phyloP scores from a whole-genome alignment of 1,284 basidiomycete species.

The Boletus mariae region DNA sequence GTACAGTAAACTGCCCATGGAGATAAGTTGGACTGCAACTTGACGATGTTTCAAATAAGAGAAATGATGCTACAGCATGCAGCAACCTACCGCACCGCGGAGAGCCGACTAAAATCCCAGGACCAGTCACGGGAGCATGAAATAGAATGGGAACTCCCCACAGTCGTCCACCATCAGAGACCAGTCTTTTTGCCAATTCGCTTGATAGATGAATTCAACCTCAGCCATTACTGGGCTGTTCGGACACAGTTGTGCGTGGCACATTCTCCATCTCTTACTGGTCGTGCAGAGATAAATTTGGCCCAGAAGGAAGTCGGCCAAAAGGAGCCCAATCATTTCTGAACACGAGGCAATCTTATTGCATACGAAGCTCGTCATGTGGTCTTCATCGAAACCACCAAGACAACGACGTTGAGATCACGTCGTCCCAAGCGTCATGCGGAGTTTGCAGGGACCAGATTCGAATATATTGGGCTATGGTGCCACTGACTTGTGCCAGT shows the following conservation, averaged over 20 bases:
- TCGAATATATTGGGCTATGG: slow-evolving; percentile 7
- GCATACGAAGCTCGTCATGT: slow-evolving; percentile 11
- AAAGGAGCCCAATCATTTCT: slow-evolving; percentile 3
- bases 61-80: background rate
- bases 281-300: slow-evolving; percentile 9
- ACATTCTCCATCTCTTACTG: slow-evolving; percentile 3
- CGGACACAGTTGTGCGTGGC: background rate
- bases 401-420: slow-evolving; percentile 11
- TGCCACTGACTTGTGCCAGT: slow-evolving; percentile 2
- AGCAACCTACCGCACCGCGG: slow-evolving; percentile 20
- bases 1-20: background rate
- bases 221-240: background rate
- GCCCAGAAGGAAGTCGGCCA: background rate
- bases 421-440: slow-evolving; percentile 8
- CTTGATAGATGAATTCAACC: slow-evolving; percentile 6
- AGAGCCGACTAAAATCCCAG: slow-evolving; percentile 21
- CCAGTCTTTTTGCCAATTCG: slow-evolving; percentile 3
- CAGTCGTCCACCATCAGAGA: background rate
- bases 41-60: slow-evolving; percentile 15
- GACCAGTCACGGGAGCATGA: slow-evolving; percentile 8
- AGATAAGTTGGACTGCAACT: slow-evolving; percentile 9
- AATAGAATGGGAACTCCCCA: slow-evolving; percentile 7
- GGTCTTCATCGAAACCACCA: slow-evolving; percentile 18
- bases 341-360: slow-evolving; percentile 23
- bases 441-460: slow-evolving; percentile 20